A percentile compares a stretch with the other conserved stretches of the same genome.
Evolutionary conservation across 371 early-diverging fungal species (phyloP).

Genomic region (Syncephalastrum monosporum): DNA sequence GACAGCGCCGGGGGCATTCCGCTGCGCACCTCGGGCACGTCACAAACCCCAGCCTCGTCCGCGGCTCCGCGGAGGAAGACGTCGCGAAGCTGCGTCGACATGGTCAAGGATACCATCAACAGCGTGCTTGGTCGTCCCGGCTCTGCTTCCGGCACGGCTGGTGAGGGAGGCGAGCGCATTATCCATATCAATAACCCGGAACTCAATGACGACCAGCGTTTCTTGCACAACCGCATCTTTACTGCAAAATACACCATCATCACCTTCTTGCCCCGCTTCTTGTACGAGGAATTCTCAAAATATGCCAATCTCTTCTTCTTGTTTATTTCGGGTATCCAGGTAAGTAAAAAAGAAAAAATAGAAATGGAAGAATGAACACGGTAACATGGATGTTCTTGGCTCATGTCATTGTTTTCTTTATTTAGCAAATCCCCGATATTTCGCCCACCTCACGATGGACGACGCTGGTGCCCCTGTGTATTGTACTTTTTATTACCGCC

Average conservation of each 20-base stretch:
- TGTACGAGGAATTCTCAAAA: conserved; percentile 93
- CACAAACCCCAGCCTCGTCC: not conserved
- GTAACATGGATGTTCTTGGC: too few species aligned
- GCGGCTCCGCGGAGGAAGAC: conserved; percentile 8
- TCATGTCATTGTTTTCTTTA: not conserved
- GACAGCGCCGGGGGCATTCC: conserved; percentile 18
- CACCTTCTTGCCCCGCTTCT: conserved; percentile 91
- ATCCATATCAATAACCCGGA: conserved; percentile 85
- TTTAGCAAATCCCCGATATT: conserved; percentile 79
- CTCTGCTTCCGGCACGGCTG: conserved; percentile 30
- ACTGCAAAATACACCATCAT: conserved; percentile 89
- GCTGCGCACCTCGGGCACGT: conserved; percentile 10
- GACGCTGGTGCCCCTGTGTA: conserved; percentile 88
- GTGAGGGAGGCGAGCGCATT: conserved; percentile 61
- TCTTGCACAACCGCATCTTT: conserved; percentile 80
- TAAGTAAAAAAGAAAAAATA: conserved; percentile 19
- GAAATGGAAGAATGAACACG: too few species aligned
- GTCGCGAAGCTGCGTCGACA: conserved; percentile 2
- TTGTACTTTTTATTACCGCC: conserved; percentile 92
- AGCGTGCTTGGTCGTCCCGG: conserved; percentile 22
- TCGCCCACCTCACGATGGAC: conserved; percentile 86
- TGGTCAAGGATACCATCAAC: conserved; percentile 22
- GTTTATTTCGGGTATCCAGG: conserved; percentile 86
- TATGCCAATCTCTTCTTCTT: conserved; percentile 96
- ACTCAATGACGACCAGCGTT: conserved; percentile 74